These are phyloP conservation scores for Pythium vanterpoolii DNA, from an alignment of 352 stramenopile genomes.

Conservation along the genomic window DNA sequence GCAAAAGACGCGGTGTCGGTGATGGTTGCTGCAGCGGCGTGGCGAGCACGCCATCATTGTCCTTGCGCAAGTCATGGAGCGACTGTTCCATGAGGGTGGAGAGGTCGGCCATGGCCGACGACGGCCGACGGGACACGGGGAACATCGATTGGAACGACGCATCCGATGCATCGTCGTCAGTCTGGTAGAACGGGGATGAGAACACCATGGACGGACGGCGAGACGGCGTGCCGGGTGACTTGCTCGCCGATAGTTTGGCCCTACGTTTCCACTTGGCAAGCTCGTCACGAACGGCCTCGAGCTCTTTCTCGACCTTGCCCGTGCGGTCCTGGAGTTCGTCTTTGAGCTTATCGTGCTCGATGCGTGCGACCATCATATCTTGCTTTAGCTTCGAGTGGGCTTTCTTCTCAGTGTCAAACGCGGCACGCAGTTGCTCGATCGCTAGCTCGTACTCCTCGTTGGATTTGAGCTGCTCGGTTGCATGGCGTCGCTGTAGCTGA, in stretches of 20 bases:
- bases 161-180: constrained; percentile 59
- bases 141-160: constrained; percentile 39
- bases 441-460: constrained; percentile 54
- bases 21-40: constrained; percentile 3
- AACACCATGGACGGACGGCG: constrained; percentile 42
- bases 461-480: constrained; percentile 44
- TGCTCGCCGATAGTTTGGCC: constrained; percentile 45
- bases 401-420: constrained; percentile 25
- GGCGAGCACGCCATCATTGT: constrained; percentile 23
- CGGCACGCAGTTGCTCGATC: constrained; percentile 7
- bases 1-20: constrained; percentile 9
- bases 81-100: constrained; percentile 81
- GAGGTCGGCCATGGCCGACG: constrained; percentile 69
- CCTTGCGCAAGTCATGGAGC: constrained; percentile 57
- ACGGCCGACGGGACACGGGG: constrained; percentile 40
- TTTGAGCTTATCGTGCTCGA: constrained; percentile 30
- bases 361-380: constrained; percentile 13
- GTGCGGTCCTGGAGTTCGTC: constrained; percentile 53
- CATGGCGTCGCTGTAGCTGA: constrained; percentile 47
- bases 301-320: constrained; percentile 63
- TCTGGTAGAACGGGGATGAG: constrained; percentile 49
- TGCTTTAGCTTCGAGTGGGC: constrained; percentile 27
- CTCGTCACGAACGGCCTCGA: constrained; percentile 54
- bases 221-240: constrained; percentile 32
- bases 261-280: constrained; percentile 69